phyloP scores from a whole-genome alignment of 805 yeast species.

The Metschnikowia henanensis region DNA sequence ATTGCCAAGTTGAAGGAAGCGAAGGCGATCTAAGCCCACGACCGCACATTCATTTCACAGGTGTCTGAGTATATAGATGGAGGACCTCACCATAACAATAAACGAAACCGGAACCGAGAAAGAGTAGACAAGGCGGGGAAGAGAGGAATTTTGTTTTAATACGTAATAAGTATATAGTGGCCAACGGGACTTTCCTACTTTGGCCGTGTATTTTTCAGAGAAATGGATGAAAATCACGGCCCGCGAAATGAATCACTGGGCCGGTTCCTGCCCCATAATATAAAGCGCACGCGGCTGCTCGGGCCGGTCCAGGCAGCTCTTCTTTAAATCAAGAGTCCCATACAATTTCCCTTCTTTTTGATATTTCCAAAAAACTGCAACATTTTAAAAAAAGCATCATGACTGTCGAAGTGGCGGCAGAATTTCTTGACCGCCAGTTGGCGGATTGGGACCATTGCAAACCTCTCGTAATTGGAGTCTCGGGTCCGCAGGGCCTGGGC shows the following conservation, averaged over 20 bases:
- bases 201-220: too few relatives aligned
- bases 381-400: too few relatives aligned
- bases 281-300: background rate
- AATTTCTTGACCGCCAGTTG: slow-evolving; percentile 11
- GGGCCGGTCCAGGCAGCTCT: too few relatives aligned
- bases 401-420: slow-evolving; percentile 9
- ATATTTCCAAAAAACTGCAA: too few relatives aligned
- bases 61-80: background rate
- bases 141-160: too few relatives aligned
- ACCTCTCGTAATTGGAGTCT: slow-evolving; percentile 55
- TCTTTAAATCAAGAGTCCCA: too few relatives aligned
- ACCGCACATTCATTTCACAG: slow-evolving; percentile 1
- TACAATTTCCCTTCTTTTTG: too few relatives aligned
- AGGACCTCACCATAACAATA: background rate
- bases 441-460: slow-evolving; percentile 3
- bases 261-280: background rate
- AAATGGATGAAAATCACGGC: too few relatives aligned
- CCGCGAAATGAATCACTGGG: background rate
- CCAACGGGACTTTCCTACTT: too few relatives aligned
- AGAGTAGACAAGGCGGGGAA: too few relatives aligned
- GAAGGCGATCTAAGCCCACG: slow-evolving; percentile 54
- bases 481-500: slow-evolving; percentile 83
- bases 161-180: too few relatives aligned
- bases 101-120: background rate
- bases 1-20: slow-evolving; percentile 72